phyloP scores from a whole-genome alignment of 2,329 filamentous ascomycete genomes.

The Colletotrichum gigasporum region DNA sequence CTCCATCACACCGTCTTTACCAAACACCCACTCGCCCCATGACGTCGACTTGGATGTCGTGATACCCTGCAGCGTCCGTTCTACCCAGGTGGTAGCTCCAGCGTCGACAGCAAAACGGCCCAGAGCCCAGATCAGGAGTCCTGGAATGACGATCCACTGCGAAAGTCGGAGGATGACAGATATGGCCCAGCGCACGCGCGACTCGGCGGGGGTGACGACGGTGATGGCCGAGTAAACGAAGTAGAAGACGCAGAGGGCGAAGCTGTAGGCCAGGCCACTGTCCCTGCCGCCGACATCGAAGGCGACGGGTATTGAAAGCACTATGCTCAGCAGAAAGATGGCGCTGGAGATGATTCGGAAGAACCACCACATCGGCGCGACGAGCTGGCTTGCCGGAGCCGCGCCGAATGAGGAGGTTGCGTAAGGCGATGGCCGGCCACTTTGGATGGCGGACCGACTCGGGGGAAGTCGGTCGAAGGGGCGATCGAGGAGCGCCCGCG shows the following conservation, averaged over 20 bases:
- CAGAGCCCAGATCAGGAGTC: slow-evolving; percentile 91
- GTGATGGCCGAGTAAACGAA: slow-evolving; percentile 85
- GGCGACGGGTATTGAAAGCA: slow-evolving; percentile 94
- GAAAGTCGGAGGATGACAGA: slow-evolving; percentile 75
- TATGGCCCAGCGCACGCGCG: slow-evolving; percentile 77
- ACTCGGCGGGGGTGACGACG: slow-evolving; percentile 81
- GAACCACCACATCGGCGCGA: slow-evolving; percentile 79
- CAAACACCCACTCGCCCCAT: slow-evolving; percentile 87
- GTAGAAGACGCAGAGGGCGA: slow-evolving; percentile 90
- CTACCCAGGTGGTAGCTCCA: slow-evolving; percentile 81
- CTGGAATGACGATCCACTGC: slow-evolving; percentile 88
- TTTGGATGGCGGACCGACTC: slow-evolving; percentile 13
- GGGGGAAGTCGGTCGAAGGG: background rate
- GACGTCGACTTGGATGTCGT: slow-evolving; percentile 70
- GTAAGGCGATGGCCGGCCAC: slow-evolving; percentile 12
- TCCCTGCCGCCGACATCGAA: slow-evolving; percentile 98
- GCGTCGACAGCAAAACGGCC: slow-evolving; percentile 94
- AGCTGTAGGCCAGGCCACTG: slow-evolving; percentile 92
- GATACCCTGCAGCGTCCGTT: slow-evolving; percentile 77
- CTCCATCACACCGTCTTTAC: slow-evolving; percentile 84
- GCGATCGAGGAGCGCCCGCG: background rate
- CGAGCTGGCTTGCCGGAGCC: slow-evolving; percentile 36
- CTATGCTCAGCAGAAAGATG: slow-evolving; percentile 88
- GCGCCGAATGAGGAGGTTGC: slow-evolving; percentile 32
- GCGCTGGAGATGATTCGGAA: slow-evolving; percentile 82